These are phyloP conservation scores for Elongisporangium senticosum DNA, from an alignment of 352 stramenopile genomes.

Conservation along the genomic window DNA sequence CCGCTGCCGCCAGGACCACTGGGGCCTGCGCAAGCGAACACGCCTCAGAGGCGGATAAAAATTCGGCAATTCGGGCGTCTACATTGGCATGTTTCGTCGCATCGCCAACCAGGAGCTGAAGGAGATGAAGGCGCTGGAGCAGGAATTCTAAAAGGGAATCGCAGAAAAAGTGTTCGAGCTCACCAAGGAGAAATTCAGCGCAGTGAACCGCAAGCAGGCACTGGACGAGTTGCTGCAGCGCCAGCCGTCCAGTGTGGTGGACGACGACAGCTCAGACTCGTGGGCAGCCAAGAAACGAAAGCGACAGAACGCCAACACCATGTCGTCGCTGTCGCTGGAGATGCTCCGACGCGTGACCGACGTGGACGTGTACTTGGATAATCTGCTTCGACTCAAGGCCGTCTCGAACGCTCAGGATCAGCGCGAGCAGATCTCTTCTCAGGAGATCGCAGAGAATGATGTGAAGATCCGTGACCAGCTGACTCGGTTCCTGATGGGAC, in stretches of 20 bases:
- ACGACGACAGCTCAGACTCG: constrained; percentile 13
- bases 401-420: constrained; percentile 22
- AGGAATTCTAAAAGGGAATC: constrained; percentile 78
- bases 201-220: constrained; percentile 70
- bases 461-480: constrained; percentile 75
- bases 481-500: constrained; percentile 65
- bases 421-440: constrained; percentile 45
- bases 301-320: constrained; percentile 14
- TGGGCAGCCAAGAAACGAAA: background rate
- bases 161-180: constrained; percentile 76
- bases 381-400: constrained; percentile 61
- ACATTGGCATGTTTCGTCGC: constrained; percentile 71
- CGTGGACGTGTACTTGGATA: constrained; percentile 81
- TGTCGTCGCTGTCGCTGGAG: constrained; percentile 69
- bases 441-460: constrained; percentile 69
- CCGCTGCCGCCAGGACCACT: constrained; percentile 2
- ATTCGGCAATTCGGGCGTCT: too few species aligned
- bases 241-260: constrained; percentile 5
- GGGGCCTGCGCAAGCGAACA: background rate
- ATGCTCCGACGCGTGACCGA: constrained; percentile 79
- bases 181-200: constrained; percentile 81
- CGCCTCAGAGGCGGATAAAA: too few species aligned
- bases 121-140: constrained; percentile 71
- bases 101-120: constrained; percentile 74
- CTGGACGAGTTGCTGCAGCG: constrained; percentile 54